A percentile compares a stretch with the other conserved stretches of the same genome.
These are phyloP conservation scores for Microdochium nivale DNA, from an alignment of 2,329 filamentous ascomycete species.

Conservation along the genomic window DNA sequence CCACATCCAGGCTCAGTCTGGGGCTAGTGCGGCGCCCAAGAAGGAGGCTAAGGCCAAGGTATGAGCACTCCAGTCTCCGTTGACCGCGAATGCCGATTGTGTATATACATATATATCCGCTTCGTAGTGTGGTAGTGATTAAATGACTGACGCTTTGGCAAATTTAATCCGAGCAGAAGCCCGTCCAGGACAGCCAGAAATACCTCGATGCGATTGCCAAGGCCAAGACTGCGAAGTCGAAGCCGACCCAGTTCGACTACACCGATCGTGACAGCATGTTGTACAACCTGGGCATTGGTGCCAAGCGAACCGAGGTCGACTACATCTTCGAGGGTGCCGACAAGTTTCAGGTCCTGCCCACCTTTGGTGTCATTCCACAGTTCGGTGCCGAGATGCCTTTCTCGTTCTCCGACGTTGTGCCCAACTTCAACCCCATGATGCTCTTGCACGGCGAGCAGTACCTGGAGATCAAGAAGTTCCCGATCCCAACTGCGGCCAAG, in stretches of 20 bases:
- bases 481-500: slow-evolving; percentile 75
- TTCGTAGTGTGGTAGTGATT: slow-evolving; percentile 14
- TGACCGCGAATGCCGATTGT: slow-evolving; percentile 11
- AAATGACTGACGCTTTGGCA: slow-evolving; percentile 1
- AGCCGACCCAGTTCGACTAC: slow-evolving; percentile 70
- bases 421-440: slow-evolving; percentile 98
- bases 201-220: slow-evolving; percentile 71
- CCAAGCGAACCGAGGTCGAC: slow-evolving; percentile 79
- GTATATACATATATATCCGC: too few relatives aligned
- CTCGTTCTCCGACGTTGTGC: slow-evolving; percentile 72
- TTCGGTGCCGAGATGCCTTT: slow-evolving; percentile 80
- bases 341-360: slow-evolving; percentile 87
- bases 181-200: slow-evolving; percentile 42
- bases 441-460: slow-evolving; percentile 97
- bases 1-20: slow-evolving; percentile 53
- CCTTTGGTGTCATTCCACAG: slow-evolving; percentile 93
- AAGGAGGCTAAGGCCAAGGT: slow-evolving; percentile 34
- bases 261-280: slow-evolving; percentile 84
- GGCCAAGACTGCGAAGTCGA: slow-evolving; percentile 46
- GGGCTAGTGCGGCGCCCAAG: slow-evolving; percentile 56
- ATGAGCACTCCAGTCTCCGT: slow-evolving; percentile 31
- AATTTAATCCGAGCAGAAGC: slow-evolving; percentile 1
- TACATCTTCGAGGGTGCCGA: slow-evolving; percentile 87
- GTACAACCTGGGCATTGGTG: slow-evolving; percentile 91
- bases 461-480: slow-evolving; percentile 87